Evolutionary conservation across 768 basidiomycete species (phyloP).

Genomic region (Psilocybe tampanensis): DNA sequence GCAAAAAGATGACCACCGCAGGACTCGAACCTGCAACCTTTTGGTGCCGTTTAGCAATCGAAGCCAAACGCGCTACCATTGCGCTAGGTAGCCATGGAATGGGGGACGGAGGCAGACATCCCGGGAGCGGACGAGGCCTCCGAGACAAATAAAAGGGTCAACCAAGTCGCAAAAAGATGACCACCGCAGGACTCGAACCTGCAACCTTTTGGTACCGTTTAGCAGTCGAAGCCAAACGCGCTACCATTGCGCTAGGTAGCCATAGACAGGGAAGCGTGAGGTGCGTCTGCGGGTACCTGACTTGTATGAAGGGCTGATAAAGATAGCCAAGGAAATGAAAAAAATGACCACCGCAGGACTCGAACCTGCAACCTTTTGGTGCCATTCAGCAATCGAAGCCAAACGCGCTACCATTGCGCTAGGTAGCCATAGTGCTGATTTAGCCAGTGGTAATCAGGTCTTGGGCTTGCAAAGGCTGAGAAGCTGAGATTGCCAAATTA

Average conservation of each 20-base stretch:
- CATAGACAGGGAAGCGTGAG: constrained; percentile 24
- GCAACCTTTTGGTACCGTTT: constrained; percentile 87
- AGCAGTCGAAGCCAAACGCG: constrained; percentile 92
- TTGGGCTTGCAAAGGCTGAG: neutral
- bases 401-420: constrained; percentile 96
- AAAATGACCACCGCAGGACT: constrained; percentile 87
- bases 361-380: constrained; percentile 97
- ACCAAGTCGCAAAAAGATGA: constrained; percentile 42
- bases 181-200: constrained; percentile 96
- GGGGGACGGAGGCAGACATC: too few relatives aligned
- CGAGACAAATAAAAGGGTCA: neutral
- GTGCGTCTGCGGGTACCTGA: too few relatives aligned
- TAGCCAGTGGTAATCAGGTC: too few relatives aligned
- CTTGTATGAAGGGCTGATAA: too few relatives aligned
- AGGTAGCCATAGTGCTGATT: constrained; percentile 79
- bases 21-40: constrained; percentile 97
- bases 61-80: constrained; percentile 97
- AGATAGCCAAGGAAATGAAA: neutral
- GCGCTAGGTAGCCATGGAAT: constrained; percentile 75
- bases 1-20: constrained; percentile 73
- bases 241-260: constrained; percentile 93
- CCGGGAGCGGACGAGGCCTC: too few relatives aligned
- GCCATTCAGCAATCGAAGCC: constrained; percentile 77
- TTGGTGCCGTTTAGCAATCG: constrained; percentile 77
- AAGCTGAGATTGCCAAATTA: neutral